Evolutionary conservation across 306 rosid species (phyloP).

Genomic region (Cucurbita pepo): DNA sequence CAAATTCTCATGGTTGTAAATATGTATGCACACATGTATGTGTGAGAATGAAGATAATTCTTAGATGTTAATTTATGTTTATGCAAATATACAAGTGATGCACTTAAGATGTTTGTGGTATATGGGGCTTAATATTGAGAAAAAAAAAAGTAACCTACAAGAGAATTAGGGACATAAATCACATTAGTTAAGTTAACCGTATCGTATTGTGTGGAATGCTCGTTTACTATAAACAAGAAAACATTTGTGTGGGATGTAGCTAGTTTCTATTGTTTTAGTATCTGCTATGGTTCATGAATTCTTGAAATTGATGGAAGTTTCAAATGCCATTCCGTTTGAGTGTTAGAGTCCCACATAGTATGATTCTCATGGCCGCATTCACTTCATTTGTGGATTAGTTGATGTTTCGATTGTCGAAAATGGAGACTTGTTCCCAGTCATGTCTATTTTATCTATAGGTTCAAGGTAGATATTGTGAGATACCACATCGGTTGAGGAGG

Average conservation of each 20-base stretch:
- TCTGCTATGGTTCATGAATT: neutral
- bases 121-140: neutral
- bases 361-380: neutral
- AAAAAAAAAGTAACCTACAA: neutral
- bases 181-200: neutral
- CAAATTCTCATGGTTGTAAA: too few species aligned
- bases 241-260: neutral
- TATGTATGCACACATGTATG: too few species aligned
- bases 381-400: neutral
- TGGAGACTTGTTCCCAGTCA: neutral
- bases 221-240: too few species aligned
- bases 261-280: neutral
- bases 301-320: neutral
- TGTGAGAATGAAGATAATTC: neutral
- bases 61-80: neutral
- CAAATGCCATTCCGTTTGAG: neutral
- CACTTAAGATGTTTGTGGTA: neutral
- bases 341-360: neutral
- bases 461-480: too few species aligned
- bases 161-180: neutral
- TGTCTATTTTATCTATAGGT: neutral
- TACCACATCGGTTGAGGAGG: too few species aligned
- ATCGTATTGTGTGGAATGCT: neutral
- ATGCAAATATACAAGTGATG: neutral
- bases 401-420: neutral